These are phyloP conservation scores for Nasturtium officinale DNA, from an alignment of 345 rosid genomes.

Conservation along the genomic window DNA sequence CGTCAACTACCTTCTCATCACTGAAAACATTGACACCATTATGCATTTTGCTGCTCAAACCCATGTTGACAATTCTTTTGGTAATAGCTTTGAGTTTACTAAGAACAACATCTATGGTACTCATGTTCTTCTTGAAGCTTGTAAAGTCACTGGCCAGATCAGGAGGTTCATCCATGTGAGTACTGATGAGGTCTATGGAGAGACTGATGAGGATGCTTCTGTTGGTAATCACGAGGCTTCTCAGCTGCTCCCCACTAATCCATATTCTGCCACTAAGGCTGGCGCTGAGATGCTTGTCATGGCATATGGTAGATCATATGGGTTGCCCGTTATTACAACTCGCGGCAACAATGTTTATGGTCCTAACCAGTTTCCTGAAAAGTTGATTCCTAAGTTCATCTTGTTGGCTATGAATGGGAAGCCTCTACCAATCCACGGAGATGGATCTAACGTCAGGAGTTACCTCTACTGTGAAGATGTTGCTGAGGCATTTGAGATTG, in stretches of 20 bases:
- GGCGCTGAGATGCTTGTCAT: constrained; percentile 96
- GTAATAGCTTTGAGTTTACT: constrained; percentile 92
- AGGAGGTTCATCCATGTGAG: constrained; percentile 91
- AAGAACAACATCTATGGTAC: constrained; percentile 88
- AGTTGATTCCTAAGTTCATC: constrained; percentile 82
- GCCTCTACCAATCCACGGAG: constrained; percentile 84
- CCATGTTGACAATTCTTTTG: constrained; percentile 86
- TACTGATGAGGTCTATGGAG: constrained; percentile 93
- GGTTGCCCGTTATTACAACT: constrained; percentile 85
- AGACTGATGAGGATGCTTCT: constrained; percentile 90
- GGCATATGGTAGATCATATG: constrained; percentile 91
- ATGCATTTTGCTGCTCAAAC: constrained; percentile 97
- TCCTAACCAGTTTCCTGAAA: constrained; percentile 89
- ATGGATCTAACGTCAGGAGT: constrained; percentile 85
- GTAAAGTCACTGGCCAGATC: constrained; percentile 92
- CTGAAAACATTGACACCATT: constrained; percentile 83
- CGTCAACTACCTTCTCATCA: constrained; percentile 88
- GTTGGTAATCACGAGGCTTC: constrained; percentile 91
- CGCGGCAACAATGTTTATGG: constrained; percentile 93
- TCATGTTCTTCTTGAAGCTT: constrained; percentile 82
- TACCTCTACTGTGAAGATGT: constrained; percentile 92
- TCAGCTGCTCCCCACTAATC: constrained; percentile 87
- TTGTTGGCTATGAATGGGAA: constrained; percentile 64
- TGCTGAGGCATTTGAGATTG: constrained; percentile 87
- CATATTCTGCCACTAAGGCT: constrained; percentile 87